Evolutionary conservation across 306 rosid species (phyloP).

Genomic region (Corylus heterophylla): DNA sequence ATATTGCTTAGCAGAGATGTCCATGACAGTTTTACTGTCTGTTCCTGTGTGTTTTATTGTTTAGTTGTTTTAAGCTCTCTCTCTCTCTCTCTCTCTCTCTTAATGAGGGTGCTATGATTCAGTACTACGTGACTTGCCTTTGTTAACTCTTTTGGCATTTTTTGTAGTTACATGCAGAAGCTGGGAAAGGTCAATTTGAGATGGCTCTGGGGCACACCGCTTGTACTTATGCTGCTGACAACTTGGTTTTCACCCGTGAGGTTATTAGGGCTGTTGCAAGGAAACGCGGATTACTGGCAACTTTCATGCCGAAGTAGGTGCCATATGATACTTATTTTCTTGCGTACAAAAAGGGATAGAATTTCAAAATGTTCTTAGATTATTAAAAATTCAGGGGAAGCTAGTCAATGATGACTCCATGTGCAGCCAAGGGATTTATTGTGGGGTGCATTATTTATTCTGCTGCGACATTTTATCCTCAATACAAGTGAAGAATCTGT

Average conservation of each 20-base stretch:
- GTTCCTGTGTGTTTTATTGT: not conserved
- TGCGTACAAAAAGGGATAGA: not conserved
- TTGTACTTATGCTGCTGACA: slow-evolving; percentile 71
- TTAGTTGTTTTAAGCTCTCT: not conserved
- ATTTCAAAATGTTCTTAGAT: not conserved
- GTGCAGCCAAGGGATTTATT: not conserved
- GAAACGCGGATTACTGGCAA: slow-evolving; percentile 78
- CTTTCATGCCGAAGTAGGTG: slow-evolving; percentile 91
- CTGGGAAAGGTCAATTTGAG: slow-evolving; percentile 93
- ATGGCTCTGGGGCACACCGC: slow-evolving; percentile 53
- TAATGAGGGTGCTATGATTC: not conserved
- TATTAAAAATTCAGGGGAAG: not conserved
- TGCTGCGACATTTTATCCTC: not conserved
- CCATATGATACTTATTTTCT: not conserved
- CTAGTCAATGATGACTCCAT: not conserved
- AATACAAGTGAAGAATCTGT: slow-evolving; percentile 8
- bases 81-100: not conserved
- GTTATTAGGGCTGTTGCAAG: slow-evolving; percentile 72
- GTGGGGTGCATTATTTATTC: not conserved
- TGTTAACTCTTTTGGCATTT: slow-evolving; percentile 9
- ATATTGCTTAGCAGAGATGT: not conserved
- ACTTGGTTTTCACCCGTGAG: slow-evolving; percentile 73
- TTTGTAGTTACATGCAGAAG: slow-evolving; percentile 75
- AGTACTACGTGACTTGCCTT: slow-evolving; percentile 12
- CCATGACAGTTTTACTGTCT: not conserved